Base-by-base conservation (phyloP, 1,139 yeast species). In the Suhomyces coccinellae region DNA sequence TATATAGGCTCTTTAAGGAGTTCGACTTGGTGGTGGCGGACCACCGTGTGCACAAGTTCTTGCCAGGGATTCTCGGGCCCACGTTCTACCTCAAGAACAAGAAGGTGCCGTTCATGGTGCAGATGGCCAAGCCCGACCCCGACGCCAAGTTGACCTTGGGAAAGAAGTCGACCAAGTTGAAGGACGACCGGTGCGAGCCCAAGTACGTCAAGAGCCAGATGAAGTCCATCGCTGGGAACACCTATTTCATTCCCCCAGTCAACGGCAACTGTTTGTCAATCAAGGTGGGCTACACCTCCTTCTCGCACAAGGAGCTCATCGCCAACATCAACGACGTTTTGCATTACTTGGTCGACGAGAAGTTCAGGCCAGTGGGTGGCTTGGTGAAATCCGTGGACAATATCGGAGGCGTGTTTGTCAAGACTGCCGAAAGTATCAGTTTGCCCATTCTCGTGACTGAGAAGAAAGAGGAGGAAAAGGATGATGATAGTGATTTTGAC, bases 11-110 rank as follows among this genome's bases (percentile, higher is more conserved):
- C 2, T 81, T 68, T 56, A 77, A 77, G 49, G 87, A 84, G 38
- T 81, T 75, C 57, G 93, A 85, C 56, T 52, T 82, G n/a, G 71
- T 85, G 2, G 71, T 85, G 13, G 80, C 85, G 5, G 93, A 86
- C 62, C 77, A 80, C 47, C 66, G 91, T 47, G 75, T 85, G 3
- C 82, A 81, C 52, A 80, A 79, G 52, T 66, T 80, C 27, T 63
- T 85, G 32, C 86, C 86, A 0, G 67, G 66, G 6, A 63, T 83
- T 0, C 63, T 85, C 36, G 85, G 86, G 0, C 70, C 75, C 7
- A 76, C 75, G 36, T 82, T 83, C 52, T 84, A 77, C 56, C 66
- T 72, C 51, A 78, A 77, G 54, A 82, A 80, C 48, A 80, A 79
- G 49, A 83, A 81, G 53, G 67, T 82, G 6, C 93, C 93, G 5